Evolutionary conservation across 1,284 basidiomycete species (phyloP).

Genomic region (Ganoderma meredithae): DNA sequence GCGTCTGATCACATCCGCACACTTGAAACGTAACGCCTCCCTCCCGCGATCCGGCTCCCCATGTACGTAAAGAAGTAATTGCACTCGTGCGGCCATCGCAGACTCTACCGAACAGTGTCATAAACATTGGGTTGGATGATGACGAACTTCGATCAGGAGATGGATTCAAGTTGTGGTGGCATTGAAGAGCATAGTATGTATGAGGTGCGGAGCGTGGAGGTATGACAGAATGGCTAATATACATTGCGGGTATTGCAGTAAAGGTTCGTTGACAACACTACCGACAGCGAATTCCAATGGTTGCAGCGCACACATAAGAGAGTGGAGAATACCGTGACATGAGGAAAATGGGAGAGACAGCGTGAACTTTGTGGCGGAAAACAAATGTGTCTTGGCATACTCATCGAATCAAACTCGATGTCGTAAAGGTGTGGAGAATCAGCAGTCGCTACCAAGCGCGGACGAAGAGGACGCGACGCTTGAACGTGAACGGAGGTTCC

Average conservation of each 20-base stretch:
- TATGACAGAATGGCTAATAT: conserved; percentile 17
- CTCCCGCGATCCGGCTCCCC: neutral
- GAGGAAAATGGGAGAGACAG: neutral
- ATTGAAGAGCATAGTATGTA: neutral
- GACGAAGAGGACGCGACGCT: conserved; percentile 25
- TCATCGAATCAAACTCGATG: neutral
- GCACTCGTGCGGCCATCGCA: neutral
- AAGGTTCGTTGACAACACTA: conserved; percentile 7
- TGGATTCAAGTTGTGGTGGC: neutral
- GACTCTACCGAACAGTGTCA: neutral
- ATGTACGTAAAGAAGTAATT: conserved; percentile 1
- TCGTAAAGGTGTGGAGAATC: conserved; percentile 8
- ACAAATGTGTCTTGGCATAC: neutral
- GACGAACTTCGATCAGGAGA: neutral
- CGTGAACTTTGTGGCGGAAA: neutral
- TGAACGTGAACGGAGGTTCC: conserved; percentile 26
- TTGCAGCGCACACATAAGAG: neutral
- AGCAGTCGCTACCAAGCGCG: conserved; percentile 27
- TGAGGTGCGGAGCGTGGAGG: neutral
- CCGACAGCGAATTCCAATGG: conserved; percentile 10
- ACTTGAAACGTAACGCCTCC: neutral
- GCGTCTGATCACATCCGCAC: neutral
- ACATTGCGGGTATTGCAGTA: conserved; percentile 10
- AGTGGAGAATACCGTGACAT: neutral
- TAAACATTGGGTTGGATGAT: neutral